Evolutionary conservation across 305 asterid species (phyloP), one percentile per base, ranked within the genome.

Genomic region (Fraxinus nigra): DNA sequence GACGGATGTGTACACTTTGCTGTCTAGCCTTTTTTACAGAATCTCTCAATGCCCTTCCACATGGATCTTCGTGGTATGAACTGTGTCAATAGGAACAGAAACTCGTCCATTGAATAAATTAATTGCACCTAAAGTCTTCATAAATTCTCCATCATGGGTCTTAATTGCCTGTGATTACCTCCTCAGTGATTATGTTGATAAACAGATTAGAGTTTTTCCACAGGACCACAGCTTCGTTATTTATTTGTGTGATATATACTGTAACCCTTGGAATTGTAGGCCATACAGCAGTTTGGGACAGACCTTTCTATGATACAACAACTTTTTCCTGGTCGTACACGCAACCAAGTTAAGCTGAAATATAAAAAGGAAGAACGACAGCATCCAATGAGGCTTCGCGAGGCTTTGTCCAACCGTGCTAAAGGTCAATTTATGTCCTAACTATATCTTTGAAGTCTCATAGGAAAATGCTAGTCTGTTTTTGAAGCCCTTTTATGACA

Each of bases 261-360:
- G 56, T 79, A 40, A 22, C 37, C n/a, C 43, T 75, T 37, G 13
- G 48, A 46, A 20, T 82, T 85, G 70, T 78, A 95, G 99, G 99
- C 91, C 18, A 79, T 94, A 48, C 89, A 85, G 88, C 97, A 92
- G 88, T 92, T 96, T 89, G 99, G 99, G 86, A 89, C 98, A n/a
- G 98, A 96, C 84, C 88, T 96, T 83, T 90, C 98, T 54, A 89
- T 96, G 95, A 93, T 96, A 87, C 92, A 90, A 77, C 94, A 92
- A 76, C 97, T 92, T 77, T 94, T 96, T 86, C 98, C 98, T 78
- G 97, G 85, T 16, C 94, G 92, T 76, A 89, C 91, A 46, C 95
- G 97, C 33, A 84, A 87, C 20, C 97, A 95, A 77, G 65, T 94
- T 74, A 93, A 89, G 88, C 85, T 87, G 82, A 95, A 95, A 85